Base-by-base conservation (phyloP, 345 rosid genomes). In the Syzygium grande region DNA sequence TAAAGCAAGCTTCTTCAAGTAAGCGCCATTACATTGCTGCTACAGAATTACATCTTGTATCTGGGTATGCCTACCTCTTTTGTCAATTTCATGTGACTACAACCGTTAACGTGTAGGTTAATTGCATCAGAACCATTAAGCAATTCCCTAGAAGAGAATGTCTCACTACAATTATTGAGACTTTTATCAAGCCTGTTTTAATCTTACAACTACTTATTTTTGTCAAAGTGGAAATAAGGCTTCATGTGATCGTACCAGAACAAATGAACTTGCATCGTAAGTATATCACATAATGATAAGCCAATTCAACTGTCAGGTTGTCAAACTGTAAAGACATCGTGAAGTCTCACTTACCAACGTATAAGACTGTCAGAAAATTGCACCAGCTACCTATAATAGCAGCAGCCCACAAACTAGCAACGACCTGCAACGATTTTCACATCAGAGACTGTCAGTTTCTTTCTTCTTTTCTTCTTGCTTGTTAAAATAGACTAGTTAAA, bases 341-440 rank as follows among this genome's bases (percentile, higher is more conserved):
- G 46, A 68, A 17, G 7, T 56, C 25, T 25, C 22, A 87, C 97
- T 94, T 87, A 98, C 99, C 98, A 84, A 94, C 87, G 77, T 98
- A 98, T 19, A 98, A 38, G 90, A 96, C 98, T 43, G 99, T 98
- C 73, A 98, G 91, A 89, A 98, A 95, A 87, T 96, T 96, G 95
- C 96, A 98, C 94, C 99, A 98, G 94, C 97, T 95, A 43, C 99
- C 99, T 43, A 96, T 90, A 19, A 96, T 89, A 46, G 98, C 98
- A 84, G 95, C 95, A 87, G 34, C 88, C 95, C 95, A 96, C 89
- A 98, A 92, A 92, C 97, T 93, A 78, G 80, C 86, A 23, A 89
- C 88, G 80, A 92, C 95, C 99, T 98, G 93, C 52, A 84, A 91
- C 23, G 25, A 68, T 68, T 0, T 65, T 68, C 80, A 68, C 23